Evolutionary conservation across 2,329 filamentous ascomycete species (phyloP).

Genomic region (Lachnellula willkommii): DNA sequence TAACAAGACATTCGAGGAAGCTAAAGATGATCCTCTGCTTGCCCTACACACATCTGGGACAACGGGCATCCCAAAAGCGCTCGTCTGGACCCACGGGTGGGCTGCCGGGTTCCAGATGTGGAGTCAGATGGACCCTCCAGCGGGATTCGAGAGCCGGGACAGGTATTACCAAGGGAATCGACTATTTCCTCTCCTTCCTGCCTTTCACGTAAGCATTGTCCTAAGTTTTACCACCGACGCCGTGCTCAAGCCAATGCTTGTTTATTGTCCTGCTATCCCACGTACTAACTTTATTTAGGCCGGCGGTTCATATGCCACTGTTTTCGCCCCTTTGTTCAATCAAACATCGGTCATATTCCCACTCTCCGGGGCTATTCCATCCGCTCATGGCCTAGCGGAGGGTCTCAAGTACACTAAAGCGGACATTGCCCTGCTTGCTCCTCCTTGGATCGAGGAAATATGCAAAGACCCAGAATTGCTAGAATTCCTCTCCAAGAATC

Average conservation of each 20-base stretch:
- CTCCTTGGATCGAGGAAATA: conserved; percentile 2
- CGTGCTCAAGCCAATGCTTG: not conserved
- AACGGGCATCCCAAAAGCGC: conserved; percentile 39
- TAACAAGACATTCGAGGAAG: conserved; percentile 32
- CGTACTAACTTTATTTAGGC: not conserved
- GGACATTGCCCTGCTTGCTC: conserved; percentile 1
- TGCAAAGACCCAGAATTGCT: not conserved
- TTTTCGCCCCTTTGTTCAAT: conserved; percentile 1
- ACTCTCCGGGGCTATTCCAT: conserved; percentile 1
- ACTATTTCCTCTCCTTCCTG: not conserved
- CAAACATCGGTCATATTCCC: conserved; percentile 2
- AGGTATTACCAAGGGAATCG: not conserved
- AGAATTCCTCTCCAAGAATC: not conserved
- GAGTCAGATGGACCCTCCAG: conserved; percentile 34
- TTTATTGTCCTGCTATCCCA: not conserved
- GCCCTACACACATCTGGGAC: conserved; percentile 39
- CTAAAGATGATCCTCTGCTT: conserved; percentile 34
- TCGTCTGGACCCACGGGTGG: conserved; percentile 33
- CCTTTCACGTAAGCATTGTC: conserved; percentile 6
- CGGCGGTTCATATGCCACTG: not conserved
- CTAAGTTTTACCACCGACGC: not conserved
- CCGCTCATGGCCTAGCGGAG: not conserved
- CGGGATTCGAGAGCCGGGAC: conserved; percentile 12
- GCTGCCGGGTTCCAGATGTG: conserved; percentile 1
- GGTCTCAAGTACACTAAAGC: not conserved